Evolutionary conservation across 2,329 filamentous ascomycete genomes (phyloP).

Genomic region (Epicoccum nigrum): DNA sequence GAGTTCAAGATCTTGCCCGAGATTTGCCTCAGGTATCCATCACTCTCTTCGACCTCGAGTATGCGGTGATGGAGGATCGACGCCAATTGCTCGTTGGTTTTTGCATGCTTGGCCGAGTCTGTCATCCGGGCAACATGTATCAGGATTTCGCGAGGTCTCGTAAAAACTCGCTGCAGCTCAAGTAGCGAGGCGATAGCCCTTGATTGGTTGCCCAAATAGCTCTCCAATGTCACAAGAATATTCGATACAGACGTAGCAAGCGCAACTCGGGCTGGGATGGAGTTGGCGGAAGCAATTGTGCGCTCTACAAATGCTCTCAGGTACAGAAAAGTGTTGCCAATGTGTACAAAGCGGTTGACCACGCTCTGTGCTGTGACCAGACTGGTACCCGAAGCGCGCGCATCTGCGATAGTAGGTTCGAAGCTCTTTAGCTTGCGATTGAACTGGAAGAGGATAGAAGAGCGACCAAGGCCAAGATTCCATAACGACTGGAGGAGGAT

Average conservation of each 20-base stretch:
- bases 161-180: conserved; percentile 49
- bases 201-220: conserved; percentile 42
- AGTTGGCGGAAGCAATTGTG: conserved; percentile 42
- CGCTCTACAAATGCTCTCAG: conserved; percentile 47
- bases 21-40: conserved; percentile 65
- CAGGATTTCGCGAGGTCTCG: conserved; percentile 60
- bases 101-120: conserved; percentile 51
- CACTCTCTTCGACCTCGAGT: conserved; percentile 65
- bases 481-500: conserved; percentile 61
- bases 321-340: conserved; percentile 45
- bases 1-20: conserved; percentile 70
- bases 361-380: conserved; percentile 59
- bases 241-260: conserved; percentile 49
- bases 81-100: conserved; percentile 46
- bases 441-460: conserved; percentile 73
- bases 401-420: conserved; percentile 50
- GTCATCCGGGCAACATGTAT: conserved; percentile 60
- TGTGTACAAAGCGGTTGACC: conserved; percentile 51
- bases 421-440: conserved; percentile 61
- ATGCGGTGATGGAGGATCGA: conserved; percentile 46
- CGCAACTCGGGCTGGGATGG: conserved; percentile 50
- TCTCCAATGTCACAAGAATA: conserved; percentile 51
- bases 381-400: conserved; percentile 59
- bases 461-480: conserved; percentile 71
- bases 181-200: conserved; percentile 44